These are phyloP conservation scores for Crotalaria pallida DNA, from an alignment of 306 rosid genomes.

Conservation along the genomic window DNA sequence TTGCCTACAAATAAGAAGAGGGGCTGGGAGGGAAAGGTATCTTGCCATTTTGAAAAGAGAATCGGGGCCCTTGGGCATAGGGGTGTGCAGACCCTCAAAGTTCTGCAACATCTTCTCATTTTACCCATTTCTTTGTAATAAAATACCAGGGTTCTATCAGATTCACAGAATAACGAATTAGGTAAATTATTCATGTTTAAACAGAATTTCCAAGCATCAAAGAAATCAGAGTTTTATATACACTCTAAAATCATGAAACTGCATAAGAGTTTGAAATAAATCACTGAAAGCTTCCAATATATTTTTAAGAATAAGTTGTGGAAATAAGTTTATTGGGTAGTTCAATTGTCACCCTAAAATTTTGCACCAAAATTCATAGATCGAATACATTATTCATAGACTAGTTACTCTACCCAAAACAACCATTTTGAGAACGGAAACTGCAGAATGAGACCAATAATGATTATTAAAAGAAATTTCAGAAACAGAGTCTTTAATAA, in stretches of 20 bases:
- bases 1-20: too few relatives aligned
- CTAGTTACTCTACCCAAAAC: not conserved
- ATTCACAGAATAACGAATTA: not conserved
- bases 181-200: not conserved
- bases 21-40: too few relatives aligned
- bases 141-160: too few relatives aligned
- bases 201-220: not conserved
- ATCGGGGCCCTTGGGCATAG: too few relatives aligned
- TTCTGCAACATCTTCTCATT: too few relatives aligned
- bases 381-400: not conserved
- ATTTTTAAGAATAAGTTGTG: not conserved
- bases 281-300: not conserved
- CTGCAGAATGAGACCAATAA: not conserved
- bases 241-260: not conserved
- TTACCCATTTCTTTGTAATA: too few relatives aligned
- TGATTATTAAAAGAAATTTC: not conserved
- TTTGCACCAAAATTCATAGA: not conserved
- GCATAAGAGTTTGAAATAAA: not conserved
- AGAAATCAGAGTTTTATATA: not conserved
- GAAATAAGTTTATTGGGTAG: not conserved
- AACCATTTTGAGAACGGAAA: too few relatives aligned
- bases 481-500: not conserved
- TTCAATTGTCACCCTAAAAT: not conserved
- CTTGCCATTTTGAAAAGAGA: too few relatives aligned
- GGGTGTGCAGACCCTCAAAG: too few relatives aligned